Percentiles rank a stretch among this genome's conserved stretches.
phyloP scores from a whole-genome alignment of 208 protist species.

The Wallacemonas sp. region DNA sequence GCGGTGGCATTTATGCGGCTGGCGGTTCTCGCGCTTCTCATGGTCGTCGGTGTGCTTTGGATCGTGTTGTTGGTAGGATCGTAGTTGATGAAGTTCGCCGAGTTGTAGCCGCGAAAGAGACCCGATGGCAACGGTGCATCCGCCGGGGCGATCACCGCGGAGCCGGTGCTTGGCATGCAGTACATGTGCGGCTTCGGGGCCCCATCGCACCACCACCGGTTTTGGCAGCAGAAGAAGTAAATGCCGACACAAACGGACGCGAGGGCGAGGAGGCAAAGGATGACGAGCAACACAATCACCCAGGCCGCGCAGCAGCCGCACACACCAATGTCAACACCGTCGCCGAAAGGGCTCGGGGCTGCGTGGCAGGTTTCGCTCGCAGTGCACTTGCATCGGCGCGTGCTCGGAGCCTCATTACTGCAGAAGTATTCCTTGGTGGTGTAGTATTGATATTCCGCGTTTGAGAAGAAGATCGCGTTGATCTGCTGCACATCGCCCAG shows the following conservation, averaged over 20 bases:
- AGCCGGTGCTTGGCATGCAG: slow-evolving; percentile 47
- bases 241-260: slow-evolving; percentile 4
- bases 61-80: background rate
- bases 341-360: slow-evolving; percentile 20
- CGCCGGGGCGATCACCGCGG: slow-evolving; percentile 35
- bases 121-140: slow-evolving; percentile 40
- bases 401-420: background rate
- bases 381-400: slow-evolving; percentile 35
- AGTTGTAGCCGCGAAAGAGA: slow-evolving; percentile 61
- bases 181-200: slow-evolving; percentile 34
- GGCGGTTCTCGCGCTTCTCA: background rate
- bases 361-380: slow-evolving; percentile 22
- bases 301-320: slow-evolving; percentile 66
- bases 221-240: slow-evolving; percentile 43
- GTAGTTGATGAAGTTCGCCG: slow-evolving; percentile 50
- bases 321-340: slow-evolving; percentile 53
- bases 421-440: slow-evolving; percentile 36
- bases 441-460: slow-evolving; percentile 14
- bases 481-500: slow-evolving; percentile 19
- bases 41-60: background rate
- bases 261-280: slow-evolving; percentile 25
- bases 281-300: slow-evolving; percentile 49
- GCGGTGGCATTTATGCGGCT: too few species aligned
- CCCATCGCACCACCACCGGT: slow-evolving; percentile 67
- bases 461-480: slow-evolving; percentile 16